A percentile compares a stretch with the other conserved stretches of the same genome.
Conservation (phyloP, 2,329 filamentous ascomycete genomes). For the Cucurbitaria berberidis region DNA sequence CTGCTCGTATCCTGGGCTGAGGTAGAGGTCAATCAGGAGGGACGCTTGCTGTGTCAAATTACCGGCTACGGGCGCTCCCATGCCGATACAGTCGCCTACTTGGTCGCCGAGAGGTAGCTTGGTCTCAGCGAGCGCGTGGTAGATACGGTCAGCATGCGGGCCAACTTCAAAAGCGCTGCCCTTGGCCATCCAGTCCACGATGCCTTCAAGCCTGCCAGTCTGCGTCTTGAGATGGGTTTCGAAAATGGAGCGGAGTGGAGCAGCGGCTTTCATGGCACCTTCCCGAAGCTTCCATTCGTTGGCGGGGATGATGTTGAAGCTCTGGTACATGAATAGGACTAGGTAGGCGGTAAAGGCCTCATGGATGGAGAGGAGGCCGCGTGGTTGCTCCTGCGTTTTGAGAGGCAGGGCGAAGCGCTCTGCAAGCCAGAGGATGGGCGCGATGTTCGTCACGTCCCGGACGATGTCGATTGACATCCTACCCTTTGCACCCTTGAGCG, state of each 20-base stretch:
- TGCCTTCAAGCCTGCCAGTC: conserved; percentile 60
- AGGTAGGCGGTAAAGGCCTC: conserved; percentile 63
- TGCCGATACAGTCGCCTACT: conserved; percentile 58
- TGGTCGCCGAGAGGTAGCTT: conserved; percentile 56
- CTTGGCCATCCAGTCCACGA: conserved; percentile 56
- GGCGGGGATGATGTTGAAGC: conserved; percentile 59
- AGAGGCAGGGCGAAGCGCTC: conserved; percentile 70
- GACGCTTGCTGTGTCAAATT: conserved; percentile 62
- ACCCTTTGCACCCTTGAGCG: conserved; percentile 52
- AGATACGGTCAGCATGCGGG: conserved; percentile 59
- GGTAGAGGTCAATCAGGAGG: conserved; percentile 60
- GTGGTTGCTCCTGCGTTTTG: conserved; percentile 66
- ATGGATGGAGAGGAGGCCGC: conserved; percentile 58
- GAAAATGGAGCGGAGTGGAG: conserved; percentile 70
- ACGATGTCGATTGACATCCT: conserved; percentile 60
- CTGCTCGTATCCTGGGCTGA: conserved; percentile 57
- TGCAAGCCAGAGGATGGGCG: conserved; percentile 68
- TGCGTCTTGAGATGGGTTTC: conserved; percentile 69
- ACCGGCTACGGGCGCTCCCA: conserved; percentile 58
- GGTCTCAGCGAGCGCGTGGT: conserved; percentile 56
- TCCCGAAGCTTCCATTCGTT: conserved; percentile 59
- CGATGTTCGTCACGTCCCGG: conserved; percentile 71
- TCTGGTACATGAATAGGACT: conserved; percentile 67
- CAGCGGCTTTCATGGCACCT: conserved; percentile 57
- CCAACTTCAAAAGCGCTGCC: conserved; percentile 63